These are phyloP conservation scores for Basidiobolus meristosporus DNA, from an alignment of 371 early-diverging fungal genomes.

Conservation along the genomic window DNA sequence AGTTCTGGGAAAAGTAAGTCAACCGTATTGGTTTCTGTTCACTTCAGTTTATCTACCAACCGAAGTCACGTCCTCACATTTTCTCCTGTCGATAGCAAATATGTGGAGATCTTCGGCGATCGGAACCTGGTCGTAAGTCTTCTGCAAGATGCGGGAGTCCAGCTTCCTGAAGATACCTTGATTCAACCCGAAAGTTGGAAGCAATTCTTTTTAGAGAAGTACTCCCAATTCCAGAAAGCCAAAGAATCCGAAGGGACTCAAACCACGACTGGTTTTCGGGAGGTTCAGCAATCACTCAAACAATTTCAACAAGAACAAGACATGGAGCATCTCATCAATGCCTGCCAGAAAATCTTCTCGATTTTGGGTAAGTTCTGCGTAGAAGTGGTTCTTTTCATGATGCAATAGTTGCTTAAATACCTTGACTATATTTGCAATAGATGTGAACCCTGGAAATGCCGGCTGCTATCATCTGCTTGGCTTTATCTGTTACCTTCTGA, in stretches of 20 bases:
- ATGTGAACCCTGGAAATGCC: constrained; percentile 25
- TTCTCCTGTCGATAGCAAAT: neutral
- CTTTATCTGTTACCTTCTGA: constrained; percentile 23
- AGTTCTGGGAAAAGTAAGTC: no score
- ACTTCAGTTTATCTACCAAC: no score
- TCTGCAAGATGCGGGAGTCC: neutral
- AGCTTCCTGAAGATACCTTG: neutral
- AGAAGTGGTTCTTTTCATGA: neutral
- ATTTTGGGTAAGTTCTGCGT: neutral
- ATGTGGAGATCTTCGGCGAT: neutral
- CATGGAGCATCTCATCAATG: neutral
- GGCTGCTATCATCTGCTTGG: constrained; percentile 32
- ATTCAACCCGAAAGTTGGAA: neutral
- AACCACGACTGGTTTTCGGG: neutral
- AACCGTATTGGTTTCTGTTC: no score
- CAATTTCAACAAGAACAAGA: neutral
- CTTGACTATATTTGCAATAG: no score
- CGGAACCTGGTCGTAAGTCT: neutral
- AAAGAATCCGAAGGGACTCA: neutral
- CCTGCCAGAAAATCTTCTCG: neutral
- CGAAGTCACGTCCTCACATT: no score
- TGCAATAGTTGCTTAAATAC: neutral
- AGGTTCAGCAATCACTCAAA: neutral
- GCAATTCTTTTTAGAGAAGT: neutral
- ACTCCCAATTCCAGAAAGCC: neutral